Conservation (phyloP, 202 grass and related monocot species). For the Carex sylvatica region DNA sequence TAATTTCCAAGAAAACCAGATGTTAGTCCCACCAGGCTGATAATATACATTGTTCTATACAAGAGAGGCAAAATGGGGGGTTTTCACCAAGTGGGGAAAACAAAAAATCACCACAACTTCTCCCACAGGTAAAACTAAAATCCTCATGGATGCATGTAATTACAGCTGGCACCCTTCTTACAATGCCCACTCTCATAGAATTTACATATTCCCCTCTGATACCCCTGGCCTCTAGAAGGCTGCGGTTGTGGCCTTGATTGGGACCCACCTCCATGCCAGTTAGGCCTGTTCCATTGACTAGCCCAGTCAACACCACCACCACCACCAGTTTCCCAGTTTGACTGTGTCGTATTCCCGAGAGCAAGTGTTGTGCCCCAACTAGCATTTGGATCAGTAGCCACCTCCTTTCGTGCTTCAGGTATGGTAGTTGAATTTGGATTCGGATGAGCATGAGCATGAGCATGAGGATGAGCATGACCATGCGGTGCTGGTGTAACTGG, state of each 20-base stretch:
- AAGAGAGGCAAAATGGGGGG: conserved; percentile 38
- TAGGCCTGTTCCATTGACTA: conserved; percentile 31
- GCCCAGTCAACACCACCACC: conserved; percentile 33
- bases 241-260: neutral
- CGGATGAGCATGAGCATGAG: neutral
- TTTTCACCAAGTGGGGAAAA: conserved; percentile 36
- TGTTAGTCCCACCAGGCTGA: conserved; percentile 31
- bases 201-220: conserved; percentile 65
- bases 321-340: conserved; percentile 18
- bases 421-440: neutral
- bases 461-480: too few relatives aligned
- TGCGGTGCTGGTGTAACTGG: conserved; percentile 2
- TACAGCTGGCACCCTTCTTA: conserved; percentile 89
- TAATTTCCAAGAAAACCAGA: conserved; percentile 14
- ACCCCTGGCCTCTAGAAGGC: conserved; percentile 40
- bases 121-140: conserved; percentile 20
- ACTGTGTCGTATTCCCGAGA: conserved; percentile 34
- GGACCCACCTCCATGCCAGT: conserved; percentile 19
- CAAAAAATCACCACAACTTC: conserved; percentile 30
- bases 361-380: conserved; percentile 37
- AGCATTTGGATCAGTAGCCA: conserved; percentile 32
- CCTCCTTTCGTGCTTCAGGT: conserved; percentile 35
- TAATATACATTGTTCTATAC: conserved; percentile 78
- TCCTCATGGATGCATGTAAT: conserved; percentile 57
- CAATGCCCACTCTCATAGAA: conserved; percentile 70